phyloP scores from a whole-genome alignment of 129 eudicot genomes.

The Sambucus nigra region DNA sequence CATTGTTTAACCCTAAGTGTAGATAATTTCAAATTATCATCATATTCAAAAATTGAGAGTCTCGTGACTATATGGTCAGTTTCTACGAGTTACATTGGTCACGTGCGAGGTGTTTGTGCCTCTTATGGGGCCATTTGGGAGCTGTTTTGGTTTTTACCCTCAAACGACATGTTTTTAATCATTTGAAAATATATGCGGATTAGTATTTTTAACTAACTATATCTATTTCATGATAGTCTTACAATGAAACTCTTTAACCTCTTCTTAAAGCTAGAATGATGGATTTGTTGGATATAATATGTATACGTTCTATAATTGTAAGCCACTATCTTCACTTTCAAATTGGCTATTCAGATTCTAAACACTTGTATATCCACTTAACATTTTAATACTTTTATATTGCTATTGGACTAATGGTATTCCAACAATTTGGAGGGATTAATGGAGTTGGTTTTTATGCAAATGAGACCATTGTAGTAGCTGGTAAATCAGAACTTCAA shows the following conservation, averaged over 20 bases:
- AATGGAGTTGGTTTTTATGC: conserved; percentile 82
- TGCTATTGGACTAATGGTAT: conserved; percentile 82
- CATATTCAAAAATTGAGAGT: too few species aligned
- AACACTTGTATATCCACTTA: too few species aligned
- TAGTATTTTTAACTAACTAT: not conserved
- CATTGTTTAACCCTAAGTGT: too few species aligned
- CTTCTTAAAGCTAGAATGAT: conserved; percentile 46
- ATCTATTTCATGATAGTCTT: conserved; percentile 29
- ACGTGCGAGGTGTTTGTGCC: too few species aligned
- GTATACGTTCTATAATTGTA: conserved; percentile 61
- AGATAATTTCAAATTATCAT: too few species aligned
- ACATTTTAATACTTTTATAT: conserved; percentile 28
- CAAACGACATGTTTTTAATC: too few species aligned
- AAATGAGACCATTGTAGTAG: conserved; percentile 59
- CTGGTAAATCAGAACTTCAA: conserved; percentile 45
- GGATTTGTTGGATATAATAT: conserved; percentile 50
- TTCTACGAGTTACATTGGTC: too few species aligned
- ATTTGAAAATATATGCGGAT: too few species aligned
- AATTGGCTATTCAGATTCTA: not conserved
- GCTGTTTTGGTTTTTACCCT: too few species aligned
- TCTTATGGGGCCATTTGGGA: too few species aligned
- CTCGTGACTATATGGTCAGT: too few species aligned
- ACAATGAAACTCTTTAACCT: conserved; percentile 32
- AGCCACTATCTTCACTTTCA: conserved; percentile 15
- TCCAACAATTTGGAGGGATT: conserved; percentile 82